Base-by-base conservation (phyloP, 1,284 basidiomycete species). In the Austroboletus novae-zelandiae region DNA sequence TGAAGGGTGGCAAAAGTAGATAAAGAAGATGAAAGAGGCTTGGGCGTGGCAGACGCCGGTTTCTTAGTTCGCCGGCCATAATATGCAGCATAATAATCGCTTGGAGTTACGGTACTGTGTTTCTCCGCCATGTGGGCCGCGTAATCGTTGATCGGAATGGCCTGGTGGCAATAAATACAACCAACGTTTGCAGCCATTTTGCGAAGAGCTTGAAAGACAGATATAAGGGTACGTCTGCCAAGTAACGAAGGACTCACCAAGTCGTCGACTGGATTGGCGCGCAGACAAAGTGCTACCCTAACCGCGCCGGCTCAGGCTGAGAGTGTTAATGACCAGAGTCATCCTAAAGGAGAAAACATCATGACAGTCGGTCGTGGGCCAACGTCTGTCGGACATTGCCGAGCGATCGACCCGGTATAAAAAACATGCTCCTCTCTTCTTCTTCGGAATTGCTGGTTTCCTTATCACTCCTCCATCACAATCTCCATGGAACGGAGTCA, bases 381-480 rank as follows among this genome's bases (percentile, higher is more conserved):
- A 23, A 23, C 5, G 20, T 4, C 20, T 5, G 20, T 23, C 20
- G 20, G 20, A 23, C 20, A 23, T 23, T 23, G 20, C 20, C 20
- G 20, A 23, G 5, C 20, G 20, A 23, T 2, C 20, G 5, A 5
- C 20, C 3, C 20, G 20, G 20, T 23, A 23, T 23, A 23, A 23
- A 23, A 23, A 23, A 23, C 20, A 4, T 23, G 2, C 5, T 2
- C 9, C 11, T 7, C 10, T 9, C 14, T 8, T 11, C 7, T 30
- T 7, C 18, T 29, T 39, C 27, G 31, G 34, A 34, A 18, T 23
- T 48, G 65, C 65, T 50, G 52, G 59, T 47, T 30, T 62, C 60
- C 64, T 71, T 70, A 68, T 69, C 69, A 23, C 65, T 65, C 61
- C 60, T 59, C 49, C 51, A 11, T 32, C 37, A 15, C 25, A 42